phyloP scores from a whole-genome alignment of 306 rosid species.

The Citrullus colocynthis region DNA sequence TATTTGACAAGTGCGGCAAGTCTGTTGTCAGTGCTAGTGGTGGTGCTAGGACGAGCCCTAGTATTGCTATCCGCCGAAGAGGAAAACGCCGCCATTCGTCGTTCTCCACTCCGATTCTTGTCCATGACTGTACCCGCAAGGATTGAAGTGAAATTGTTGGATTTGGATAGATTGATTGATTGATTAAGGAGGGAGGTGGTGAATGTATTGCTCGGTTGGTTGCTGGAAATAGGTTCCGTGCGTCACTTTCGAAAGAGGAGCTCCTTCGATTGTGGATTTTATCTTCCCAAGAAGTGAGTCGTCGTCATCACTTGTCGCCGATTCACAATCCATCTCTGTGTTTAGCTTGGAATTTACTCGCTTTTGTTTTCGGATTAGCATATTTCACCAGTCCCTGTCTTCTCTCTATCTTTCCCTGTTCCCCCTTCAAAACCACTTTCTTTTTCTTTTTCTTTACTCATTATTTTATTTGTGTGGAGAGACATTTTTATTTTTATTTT shows the following conservation, averaged over 20 bases:
- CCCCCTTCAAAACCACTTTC: not conserved
- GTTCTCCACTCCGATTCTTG: not conserved
- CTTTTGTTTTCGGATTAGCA: not conserved
- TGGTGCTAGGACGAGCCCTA: constrained; percentile 26
- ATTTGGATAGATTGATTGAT: no score
- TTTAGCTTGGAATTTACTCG: not conserved
- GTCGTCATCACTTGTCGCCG: not conserved
- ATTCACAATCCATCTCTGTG: not conserved
- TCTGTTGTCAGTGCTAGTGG: not conserved
- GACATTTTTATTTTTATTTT: no score
- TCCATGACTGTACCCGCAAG: not conserved
- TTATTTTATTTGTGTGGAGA: no score
- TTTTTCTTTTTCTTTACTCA: not conserved
- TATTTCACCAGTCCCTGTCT: not conserved
- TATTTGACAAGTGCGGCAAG: constrained; percentile 35
- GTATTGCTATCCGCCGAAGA: constrained; percentile 18
- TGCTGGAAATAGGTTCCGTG: not conserved
- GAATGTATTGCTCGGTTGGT: not conserved
- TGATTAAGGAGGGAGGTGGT: not conserved
- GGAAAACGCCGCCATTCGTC: constrained; percentile 15
- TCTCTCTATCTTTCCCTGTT: not conserved
- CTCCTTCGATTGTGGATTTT: not conserved
- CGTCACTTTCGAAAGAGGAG: not conserved
- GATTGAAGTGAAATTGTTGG: not conserved
- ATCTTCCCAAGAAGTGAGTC: not conserved